Base-by-base conservation (phyloP, 1,284 basidiomycete genomes). In the Papiliotrema flavescens region DNA sequence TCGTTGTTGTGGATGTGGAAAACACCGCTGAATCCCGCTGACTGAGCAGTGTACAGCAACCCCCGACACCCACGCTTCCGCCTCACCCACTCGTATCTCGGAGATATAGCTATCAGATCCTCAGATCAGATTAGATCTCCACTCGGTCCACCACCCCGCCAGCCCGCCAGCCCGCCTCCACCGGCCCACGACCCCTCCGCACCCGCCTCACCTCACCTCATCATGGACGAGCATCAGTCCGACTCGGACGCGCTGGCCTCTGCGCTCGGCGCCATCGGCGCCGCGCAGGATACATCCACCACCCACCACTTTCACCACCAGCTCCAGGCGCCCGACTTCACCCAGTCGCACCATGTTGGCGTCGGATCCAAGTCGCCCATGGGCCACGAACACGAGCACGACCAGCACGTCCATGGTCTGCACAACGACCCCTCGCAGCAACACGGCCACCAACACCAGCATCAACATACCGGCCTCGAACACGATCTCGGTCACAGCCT, bases 301-400 rank as follows among this genome's bases (percentile, higher is more conserved):
- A n/a, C n/a, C n/a, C 55, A 47, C 54, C 46, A 42, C 26, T 47
- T 42, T 48, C 63, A 68, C 37, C 67, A 73, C 55, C 60, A 66
- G 36, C 60, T 74, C 19, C 70, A 72, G 54, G 66, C 67, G 52
- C 68, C 70, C 14, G 70, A 72, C 51, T 74, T 72, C 53, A 60
- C 63, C 11, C 65, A 71, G 20, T 51, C 62, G 24, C 57, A 67
- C 49, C n/a, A n/a, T n/a, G n/a, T n/a, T n/a, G n/a, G n/a, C n/a
- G n/a, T n/a, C n/a, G n/a, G n/a, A n/a, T n/a, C n/a, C n/a, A 49
- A 61, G 32, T 51, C 49, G 8, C 40, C 39, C 17, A 19, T 43
- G 42, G 56, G 34, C n/a, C 51, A 53, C 53, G 41, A 49, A 37
- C 36, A 32, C 17, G 42, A 52, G 32, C 39, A 49, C 17, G 35